Evolutionary conservation across 2,329 filamentous ascomycete genomes (phyloP), one percentile per base, ranked within the genome.

Genomic region (Neoascochyta sp.): DNA sequence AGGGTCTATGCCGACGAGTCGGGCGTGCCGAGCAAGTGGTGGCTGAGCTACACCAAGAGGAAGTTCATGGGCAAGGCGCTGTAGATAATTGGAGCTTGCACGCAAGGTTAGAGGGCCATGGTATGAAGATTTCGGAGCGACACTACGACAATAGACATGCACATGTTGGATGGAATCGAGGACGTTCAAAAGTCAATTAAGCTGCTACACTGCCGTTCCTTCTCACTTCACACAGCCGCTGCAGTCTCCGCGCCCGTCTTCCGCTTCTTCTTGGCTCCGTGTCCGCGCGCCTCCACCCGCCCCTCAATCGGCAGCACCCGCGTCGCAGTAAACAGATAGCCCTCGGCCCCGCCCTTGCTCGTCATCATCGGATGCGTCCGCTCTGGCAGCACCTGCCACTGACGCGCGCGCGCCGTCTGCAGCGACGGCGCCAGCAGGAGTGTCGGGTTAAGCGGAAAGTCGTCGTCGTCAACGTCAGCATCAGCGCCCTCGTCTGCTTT

Each of bases 21-120:
- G 16, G 61, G 64, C 65, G 77, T 60, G 66, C 89, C 72, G 65
- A 86, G 67, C 45, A 80, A 81, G 34, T 96, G 90, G 86, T 98
- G 92, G 92, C 68, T 98, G 63, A 96, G 92, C 74, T 98, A 95
- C 64, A 86, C 86, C 31, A 96, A 96, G 81, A 82, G 92, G 69
- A 95, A 95, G 79, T 98, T 98, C 62, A 96, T 98, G 92, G 89
- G 89, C 64, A 96, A 96, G 79, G 58, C 66, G 12, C 48, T 64
- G 48, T 63, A 55, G 13, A 19, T 7, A n/a, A n/a, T n/a, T n/a
- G n/a, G n/a, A n/a, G n/a, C n/a, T n/a, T n/a, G n/a, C n/a, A n/a
- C n/a, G n/a, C n/a, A n/a, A n/a, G n/a, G n/a, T n/a, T n/a, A n/a
- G n/a, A n/a, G n/a, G n/a, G n/a, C n/a, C n/a, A n/a, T n/a, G n/a